Evolutionary conservation across 495 filamentous ascomycete species (phyloP), one percentile per base, ranked within the genome.

Genomic region (Aspergillus bertholletiae): DNA sequence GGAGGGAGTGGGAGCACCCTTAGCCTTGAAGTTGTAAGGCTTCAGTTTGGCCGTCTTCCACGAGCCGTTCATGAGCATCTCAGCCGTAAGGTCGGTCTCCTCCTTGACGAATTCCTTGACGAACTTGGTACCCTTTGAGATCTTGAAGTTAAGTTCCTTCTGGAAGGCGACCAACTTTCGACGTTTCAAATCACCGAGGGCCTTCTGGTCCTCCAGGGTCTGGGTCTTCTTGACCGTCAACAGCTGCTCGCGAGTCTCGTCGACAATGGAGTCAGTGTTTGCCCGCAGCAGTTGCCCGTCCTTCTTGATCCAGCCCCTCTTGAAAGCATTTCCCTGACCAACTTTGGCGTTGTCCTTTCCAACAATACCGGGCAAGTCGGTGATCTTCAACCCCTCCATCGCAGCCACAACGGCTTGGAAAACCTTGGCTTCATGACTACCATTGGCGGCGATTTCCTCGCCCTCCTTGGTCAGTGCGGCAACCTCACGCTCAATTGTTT

Each of bases 261-360:
- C 94, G 61, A 83, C 75, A 62, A 97, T 93, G 15, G 81, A 82
- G 18, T 88, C 77, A 39, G 77, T 78, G 77, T 68, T 72, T 9
- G 80, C 73, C 18, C 81, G 77, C 47, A 88, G 62, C 37, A 77
- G 66, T 54, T 88, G 87, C 64, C 86, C 85, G 54, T 88, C 92
- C 74, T 94, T 96, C 63, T 85, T 87, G 56, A 98, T 93, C 94
- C 94, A 98, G 64, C 90, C 92, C 65, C 88, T 86, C 79, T 92
- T 96, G 76, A 97, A 93, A 40, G 94, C 94, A 73, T 91, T 96
- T 49, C 92, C 90, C 67, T 93, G 89, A n/a, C 94, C 94, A 41
- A 97, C 75, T 70, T 92, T 96, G 53, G 88, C 86, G 46, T 85
- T 83, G n/a, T 85, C 87, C 72, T 89, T 88, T 60, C 90, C 90